These are phyloP conservation scores for Trametes sanguinea DNA, from an alignment of 768 basidiomycete genomes.

Conservation along the genomic window DNA sequence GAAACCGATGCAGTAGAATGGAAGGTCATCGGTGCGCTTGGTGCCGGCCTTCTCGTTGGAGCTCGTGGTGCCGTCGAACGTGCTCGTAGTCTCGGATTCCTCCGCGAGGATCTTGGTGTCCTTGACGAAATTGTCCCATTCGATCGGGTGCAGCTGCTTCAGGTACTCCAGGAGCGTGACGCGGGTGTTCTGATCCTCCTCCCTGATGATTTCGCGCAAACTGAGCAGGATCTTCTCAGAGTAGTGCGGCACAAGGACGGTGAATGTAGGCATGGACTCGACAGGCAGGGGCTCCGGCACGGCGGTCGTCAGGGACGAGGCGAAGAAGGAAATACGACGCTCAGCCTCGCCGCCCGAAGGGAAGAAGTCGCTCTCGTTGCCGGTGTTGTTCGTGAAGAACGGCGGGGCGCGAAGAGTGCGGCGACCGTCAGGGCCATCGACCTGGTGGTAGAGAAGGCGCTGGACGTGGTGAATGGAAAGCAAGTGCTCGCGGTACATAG, in stretches of 20 bases:
- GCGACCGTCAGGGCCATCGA: constrained; percentile 85
- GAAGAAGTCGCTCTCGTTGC: constrained; percentile 84
- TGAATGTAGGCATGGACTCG: constrained; percentile 99
- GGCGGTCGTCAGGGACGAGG: constrained; percentile 93
- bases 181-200: constrained; percentile 95
- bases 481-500: constrained; percentile 99
- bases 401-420: constrained; percentile 94
- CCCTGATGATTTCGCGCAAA: constrained; percentile 95
- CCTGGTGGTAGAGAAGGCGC: constrained; percentile 95
- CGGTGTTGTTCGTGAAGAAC: constrained; percentile 94
- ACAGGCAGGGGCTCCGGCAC: constrained; percentile 94
- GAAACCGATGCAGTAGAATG: constrained; percentile 99
- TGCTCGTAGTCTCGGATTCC: constrained; percentile 55
- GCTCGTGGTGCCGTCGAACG: constrained; percentile 53
- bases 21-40: constrained; percentile 84
- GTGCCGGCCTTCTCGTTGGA: constrained; percentile 68
- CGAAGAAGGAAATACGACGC: constrained; percentile 97
- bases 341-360: constrained; percentile 93
- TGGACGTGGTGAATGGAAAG: constrained; percentile 98
- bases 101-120: constrained; percentile 99
- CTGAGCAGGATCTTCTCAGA: constrained; percentile 98
- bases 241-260: constrained; percentile 98
- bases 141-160: constrained; percentile 96
- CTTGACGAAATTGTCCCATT: constrained; percentile 99
- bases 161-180: constrained; percentile 97